Conservation (phyloP, 2,329 filamentous ascomycete genomes). For the Fragosphaeria purpurea region DNA sequence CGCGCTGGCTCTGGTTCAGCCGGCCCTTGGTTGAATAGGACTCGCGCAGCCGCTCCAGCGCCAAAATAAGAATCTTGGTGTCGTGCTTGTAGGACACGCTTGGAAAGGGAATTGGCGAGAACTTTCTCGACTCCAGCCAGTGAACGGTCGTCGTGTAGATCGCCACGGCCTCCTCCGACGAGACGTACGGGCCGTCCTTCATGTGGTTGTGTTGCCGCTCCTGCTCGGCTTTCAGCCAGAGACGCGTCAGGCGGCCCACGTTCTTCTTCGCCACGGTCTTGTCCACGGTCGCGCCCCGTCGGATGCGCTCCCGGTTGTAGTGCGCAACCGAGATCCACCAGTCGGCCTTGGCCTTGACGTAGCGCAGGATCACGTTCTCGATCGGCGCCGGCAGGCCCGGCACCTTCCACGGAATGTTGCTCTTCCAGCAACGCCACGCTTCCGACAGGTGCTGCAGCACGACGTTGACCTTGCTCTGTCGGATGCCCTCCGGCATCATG, state of each 20-base stretch:
- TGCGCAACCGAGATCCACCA: conserved; percentile 99
- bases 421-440: conserved; percentile 99
- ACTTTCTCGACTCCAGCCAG: conserved; percentile 97
- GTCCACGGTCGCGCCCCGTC: conserved; percentile 91
- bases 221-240: conserved; percentile 98
- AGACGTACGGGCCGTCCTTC: conserved; percentile 98
- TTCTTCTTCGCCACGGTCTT: conserved; percentile 99
- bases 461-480: conserved; percentile 98
- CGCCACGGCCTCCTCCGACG: conserved; percentile 93
- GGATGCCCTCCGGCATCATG: conserved; percentile 99
- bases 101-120: conserved; percentile 96
- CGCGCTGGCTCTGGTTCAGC: conserved; percentile 92
- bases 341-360: conserved; percentile 98
- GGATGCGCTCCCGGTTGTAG: conserved; percentile 95
- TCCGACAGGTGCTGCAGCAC: conserved; percentile 95
- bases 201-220: conserved; percentile 98
- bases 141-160: conserved; percentile 99
- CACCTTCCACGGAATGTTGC: conserved; percentile 99
- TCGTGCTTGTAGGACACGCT: conserved; percentile 99
- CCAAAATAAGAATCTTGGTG: conserved; percentile 95
- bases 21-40: conserved; percentile 96
- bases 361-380: conserved; percentile 96
- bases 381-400: conserved; percentile 92
- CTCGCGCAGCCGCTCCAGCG: conserved; percentile 83
- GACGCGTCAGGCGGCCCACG: conserved; percentile 79